Evolutionary conservation across 2,329 filamentous ascomycete genomes (phyloP).

Genomic region (Myriosclerotinia curreyana): DNA sequence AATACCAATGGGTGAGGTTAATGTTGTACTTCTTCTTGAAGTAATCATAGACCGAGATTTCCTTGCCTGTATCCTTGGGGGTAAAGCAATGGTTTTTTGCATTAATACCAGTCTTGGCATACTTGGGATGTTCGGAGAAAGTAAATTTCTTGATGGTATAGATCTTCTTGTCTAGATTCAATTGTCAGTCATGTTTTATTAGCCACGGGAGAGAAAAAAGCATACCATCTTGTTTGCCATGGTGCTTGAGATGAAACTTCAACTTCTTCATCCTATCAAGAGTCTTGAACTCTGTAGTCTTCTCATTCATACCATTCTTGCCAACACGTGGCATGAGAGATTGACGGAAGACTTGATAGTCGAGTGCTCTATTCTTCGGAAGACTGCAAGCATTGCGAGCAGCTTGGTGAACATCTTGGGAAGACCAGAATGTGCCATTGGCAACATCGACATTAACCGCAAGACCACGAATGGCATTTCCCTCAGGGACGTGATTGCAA

Average conservation of each 20-base stretch:
- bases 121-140: constrained; percentile 41
- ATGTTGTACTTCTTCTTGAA: constrained; percentile 55
- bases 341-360: constrained; percentile 32
- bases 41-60: constrained; percentile 50
- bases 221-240: constrained; percentile 44
- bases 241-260: constrained; percentile 55
- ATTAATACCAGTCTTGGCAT: constrained; percentile 47
- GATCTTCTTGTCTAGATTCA: constrained; percentile 43
- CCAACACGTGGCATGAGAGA: constrained; percentile 27
- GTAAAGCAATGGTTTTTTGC: constrained; percentile 57
- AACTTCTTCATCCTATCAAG: constrained; percentile 55
- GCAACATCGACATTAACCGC: constrained; percentile 87
- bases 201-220: background rate
- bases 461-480: constrained; percentile 52
- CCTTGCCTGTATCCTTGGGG: constrained; percentile 44
- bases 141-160: constrained; percentile 54
- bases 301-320: constrained; percentile 23
- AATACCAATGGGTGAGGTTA: constrained; percentile 45
- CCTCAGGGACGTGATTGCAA: constrained; percentile 46
- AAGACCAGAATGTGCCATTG: constrained; percentile 83
- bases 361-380: constrained; percentile 29
- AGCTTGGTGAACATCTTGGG: constrained; percentile 40
- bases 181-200: constrained; percentile 11
- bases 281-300: constrained; percentile 52
- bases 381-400: constrained; percentile 37